Base-by-base conservation (phyloP, 164 flowering plant genomes). In the Santalum album region DNA sequence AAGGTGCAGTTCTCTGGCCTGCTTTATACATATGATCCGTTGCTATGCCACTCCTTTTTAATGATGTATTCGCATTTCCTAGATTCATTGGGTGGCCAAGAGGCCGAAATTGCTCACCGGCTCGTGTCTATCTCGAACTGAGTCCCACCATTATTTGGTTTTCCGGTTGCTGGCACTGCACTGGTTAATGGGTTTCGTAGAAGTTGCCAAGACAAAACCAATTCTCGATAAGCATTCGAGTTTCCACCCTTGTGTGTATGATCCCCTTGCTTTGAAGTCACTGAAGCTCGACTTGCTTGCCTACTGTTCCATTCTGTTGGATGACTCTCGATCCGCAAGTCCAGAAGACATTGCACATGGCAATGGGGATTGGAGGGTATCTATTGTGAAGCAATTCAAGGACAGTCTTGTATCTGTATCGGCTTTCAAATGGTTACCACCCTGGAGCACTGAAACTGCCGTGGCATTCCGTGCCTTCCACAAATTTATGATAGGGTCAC, bases 1-100 rank as follows among this genome's bases (percentile, higher is more conserved):
- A 92, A 84, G 79, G 95, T 92, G 66, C 96, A 92, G 60, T 89
- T 92, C 59, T 82, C 82, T 47, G 91, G 97, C 64, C 67, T 87
- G 81, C 70, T 84, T 60, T 80, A 83, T 70, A 84, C 95, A 22
- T 85, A 65, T 70, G 81, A 89, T 74, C 96, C 95, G 32, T 54
- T 87, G 74, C 70, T 89, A 39, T 76, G 83, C 58, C 99, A 92
- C 72, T 74, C 70, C 53, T 87, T 84, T 72, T 66, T 92, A 60
- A 70, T 64, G 65, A 69, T 92, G 82, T 80, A 83, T 72, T 62
- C 72, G 47, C 69, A 52, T 47, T 85, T 83, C 61, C 49, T 68
- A 54, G 96, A 89, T 73, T 81, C 87, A 0, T 88, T 87, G 53
- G 82, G 77, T 38, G 96, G 84, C 57, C 90, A 83, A 65, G 95